Base-by-base conservation (phyloP, 257 asterid genomes). In the Orobanche coerulescens region DNA sequence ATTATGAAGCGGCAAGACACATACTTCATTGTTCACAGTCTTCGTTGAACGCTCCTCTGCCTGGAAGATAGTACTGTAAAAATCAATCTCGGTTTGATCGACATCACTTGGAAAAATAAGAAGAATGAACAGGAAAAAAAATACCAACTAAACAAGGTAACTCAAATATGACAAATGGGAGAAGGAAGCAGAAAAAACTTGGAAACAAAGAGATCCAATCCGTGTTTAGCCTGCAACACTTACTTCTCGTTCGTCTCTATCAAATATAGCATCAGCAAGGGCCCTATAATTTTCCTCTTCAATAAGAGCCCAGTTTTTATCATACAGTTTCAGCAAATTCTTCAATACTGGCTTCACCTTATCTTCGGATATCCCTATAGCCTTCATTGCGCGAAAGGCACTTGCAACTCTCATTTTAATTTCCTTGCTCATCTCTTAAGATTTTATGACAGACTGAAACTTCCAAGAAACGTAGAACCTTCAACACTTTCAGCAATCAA, bases 261-360 rank as follows among this genome's bases (percentile, higher is more conserved):
- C 96, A 70, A 84, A 81, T 55, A 92, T 86, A 58, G 95, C 94
- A 79, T 92, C 96, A 3, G 83, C 84, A 55, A 92, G 98, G 70
- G 73, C 89, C 58, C 94, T 76, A 73, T 84, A 92, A 37, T 82
- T 84, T 73, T 82, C 95, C 50, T 66, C 91, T 73, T 88, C 98
- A 61, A 92, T 92, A 42, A 69, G 93, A 43, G 43, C 82, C 98
- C 98, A 92, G 66, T 88, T 86, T 62, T 84, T 78, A 20, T 84
- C 82, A 64, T 68, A 84, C 79, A 84, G 23, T 71, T 64, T 79
- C 74, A 92, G 65, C 67, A 92, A 82, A 6, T 10, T 43, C 81
- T 88, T 84, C 79, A 92, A 60, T 6, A 88, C 86, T 2, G 91
- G 98, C 66, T 75, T 79, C 76, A 86, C 96, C 76, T 70, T 88